These are phyloP conservation scores for Talaromyces rugulosus DNA, from an alignment of 2,329 filamentous ascomycete species.

Conservation along the genomic window DNA sequence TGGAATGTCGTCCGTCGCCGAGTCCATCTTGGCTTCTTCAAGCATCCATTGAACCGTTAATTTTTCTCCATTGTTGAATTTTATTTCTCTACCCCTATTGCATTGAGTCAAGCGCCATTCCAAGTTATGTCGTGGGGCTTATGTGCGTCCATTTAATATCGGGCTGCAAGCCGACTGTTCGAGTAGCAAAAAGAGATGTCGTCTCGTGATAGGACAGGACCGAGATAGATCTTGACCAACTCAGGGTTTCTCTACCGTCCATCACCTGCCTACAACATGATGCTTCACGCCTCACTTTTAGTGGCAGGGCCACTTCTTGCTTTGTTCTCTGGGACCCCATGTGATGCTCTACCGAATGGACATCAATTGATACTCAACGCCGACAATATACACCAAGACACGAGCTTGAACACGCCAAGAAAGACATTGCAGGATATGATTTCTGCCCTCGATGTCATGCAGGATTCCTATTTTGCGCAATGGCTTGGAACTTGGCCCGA, in stretches of 20 bases:
- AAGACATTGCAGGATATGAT: conserved; percentile 44
- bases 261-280: not conserved
- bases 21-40: not conserved
- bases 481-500: conserved; percentile 79
- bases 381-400: not conserved
- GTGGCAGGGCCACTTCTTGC: conserved; percentile 7
- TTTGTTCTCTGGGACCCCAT: not conserved
- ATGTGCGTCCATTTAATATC: not conserved
- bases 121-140: not conserved
- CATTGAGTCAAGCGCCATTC: not conserved
- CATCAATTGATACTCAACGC: not conserved
- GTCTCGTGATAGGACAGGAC: not conserved
- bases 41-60: not conserved
- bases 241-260: not conserved
- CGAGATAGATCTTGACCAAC: not conserved
- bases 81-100: not conserved
- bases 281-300: not conserved
- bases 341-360: conserved; percentile 2
- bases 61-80: not conserved
- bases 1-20: not conserved
- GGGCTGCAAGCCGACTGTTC: not conserved
- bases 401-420: not conserved
- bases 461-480: conserved; percentile 70
- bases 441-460: conserved; percentile 68
- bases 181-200: not conserved